Evolutionary conservation across 306 rosid genomes (phyloP), one percentile per base, ranked within the genome.

Genomic region (Lupinus albus): DNA sequence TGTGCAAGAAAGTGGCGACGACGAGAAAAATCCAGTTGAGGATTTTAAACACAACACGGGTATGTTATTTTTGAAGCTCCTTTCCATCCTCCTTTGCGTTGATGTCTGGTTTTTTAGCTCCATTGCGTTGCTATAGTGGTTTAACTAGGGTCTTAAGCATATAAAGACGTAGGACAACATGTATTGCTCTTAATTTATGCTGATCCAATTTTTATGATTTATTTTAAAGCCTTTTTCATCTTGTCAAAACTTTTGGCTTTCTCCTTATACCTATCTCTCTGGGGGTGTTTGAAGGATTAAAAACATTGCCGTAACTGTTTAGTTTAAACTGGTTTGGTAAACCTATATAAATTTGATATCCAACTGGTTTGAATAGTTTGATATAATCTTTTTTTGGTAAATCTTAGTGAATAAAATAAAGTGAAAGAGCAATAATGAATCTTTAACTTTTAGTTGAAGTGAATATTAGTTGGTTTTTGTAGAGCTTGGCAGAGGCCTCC

Each of bases 11-110:
- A 45, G 72, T 35, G 86, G 28, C 21, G 87, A 73, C 33, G 92
- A 82, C 41, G 89, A 82, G 59, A 81, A 79, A 25, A 89, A 83
- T 3, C 62, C 80, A 33, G 54, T 38, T 74, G 80, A 80, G 57
- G 74, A 62, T 49, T 70, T 79, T 42, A 78, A 74, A 58, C 67
- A 33, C 61, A 20, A 30, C n/a, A 15, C 52, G 9, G 81, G 98
- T 89, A 81, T 64, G 76, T n/a, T 70, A 51, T 42, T 69, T 50
- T 42, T 35, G 55, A 48, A 56, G 49, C 62, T 44, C 47, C 49
- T 48, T 65, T 25, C 52, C 39, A 48, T 12, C 58, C 48, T 67
- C 35, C 13, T 64, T 66, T 47, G 21, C 48, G 42, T 41, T 51
- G 38, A 76, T 57, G 75, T 38, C 18, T 48, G 14, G 13, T 42